Base-by-base conservation (phyloP, 495 filamentous ascomycete genomes). In the Xeromyces bisporus region DNA sequence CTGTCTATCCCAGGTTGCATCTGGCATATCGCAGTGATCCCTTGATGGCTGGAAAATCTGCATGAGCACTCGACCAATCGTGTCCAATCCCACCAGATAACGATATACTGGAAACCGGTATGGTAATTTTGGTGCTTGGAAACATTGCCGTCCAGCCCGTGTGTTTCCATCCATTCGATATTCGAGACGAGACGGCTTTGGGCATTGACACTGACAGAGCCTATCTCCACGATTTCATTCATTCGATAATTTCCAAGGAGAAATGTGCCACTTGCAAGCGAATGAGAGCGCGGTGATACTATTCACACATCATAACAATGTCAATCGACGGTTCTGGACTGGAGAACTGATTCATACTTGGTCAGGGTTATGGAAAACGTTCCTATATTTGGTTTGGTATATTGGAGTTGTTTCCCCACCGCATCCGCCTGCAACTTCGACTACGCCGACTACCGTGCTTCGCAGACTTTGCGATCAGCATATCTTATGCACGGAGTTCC, bases 341-440 rank as follows among this genome's bases (percentile, higher is more conserved):
- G 15, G 5, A 11, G 11, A 5, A 9, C 5, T 21, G 20, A 4
- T 5, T 21, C 4, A 21, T 21, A 4, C 20, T 21, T 5, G 4
- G 4, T 9, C 20, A 21, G 20, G n/a, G 24, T 7, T 13, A 48
- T 33, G 44, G 44, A 48, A 40, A 47, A 21, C 34, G 34, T 48
- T 39, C 35, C 51, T 50, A 32, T 34, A 39, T 55, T 52, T 44
- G 51, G 51, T 44, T 48, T 55, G 48, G 46, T 27, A 36, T 27
- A 21, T 17, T 14, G 8, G 12, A 15, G 28, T 5, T 27, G 15
- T 28, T 33, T 27, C 32, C 27, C 40, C 36, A 33, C 40, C 18
- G 15, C 25, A 21, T 24, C 24, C 18, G 3, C n/a, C 10, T 29
- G 18, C 12, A 12, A 11, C 9, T 12, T 6, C 20, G 4, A 9